These are phyloP conservation scores for Botrytis byssoidea DNA, from an alignment of 2,329 filamentous ascomycete species.

Conservation along the genomic window DNA sequence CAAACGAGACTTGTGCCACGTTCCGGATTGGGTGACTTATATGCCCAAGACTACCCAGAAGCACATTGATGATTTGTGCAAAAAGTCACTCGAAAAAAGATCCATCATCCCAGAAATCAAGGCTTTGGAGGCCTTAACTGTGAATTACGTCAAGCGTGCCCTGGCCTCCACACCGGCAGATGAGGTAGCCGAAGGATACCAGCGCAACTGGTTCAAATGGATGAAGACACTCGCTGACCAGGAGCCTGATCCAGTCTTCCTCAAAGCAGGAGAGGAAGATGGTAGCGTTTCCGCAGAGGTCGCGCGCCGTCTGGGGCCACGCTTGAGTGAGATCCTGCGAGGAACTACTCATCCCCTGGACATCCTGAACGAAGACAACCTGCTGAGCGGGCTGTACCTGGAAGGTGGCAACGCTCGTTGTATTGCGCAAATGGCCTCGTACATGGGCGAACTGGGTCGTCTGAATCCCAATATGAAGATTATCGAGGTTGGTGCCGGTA, in stretches of 20 bases:
- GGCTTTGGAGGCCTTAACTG: neutral
- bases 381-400: neutral
- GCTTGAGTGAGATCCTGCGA: neutral
- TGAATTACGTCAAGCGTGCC: too few relatives aligned
- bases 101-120: neutral
- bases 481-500: constrained; percentile 34
- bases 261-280: too few relatives aligned
- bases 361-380: neutral
- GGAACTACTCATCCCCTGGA: neutral
- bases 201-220: too few relatives aligned
- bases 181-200: too few relatives aligned
- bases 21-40: too few relatives aligned
- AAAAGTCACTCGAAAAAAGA: too few relatives aligned
- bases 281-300: neutral
- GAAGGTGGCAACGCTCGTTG: neutral
- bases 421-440: neutral
- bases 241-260: too few relatives aligned
- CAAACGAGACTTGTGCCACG: too few relatives aligned
- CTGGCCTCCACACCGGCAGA: too few relatives aligned
- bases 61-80: too few relatives aligned
- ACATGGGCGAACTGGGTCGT: constrained; percentile 14
- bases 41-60: too few relatives aligned
- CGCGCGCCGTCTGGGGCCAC: neutral
- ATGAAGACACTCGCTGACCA: too few relatives aligned
- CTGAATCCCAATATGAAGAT: constrained; percentile 36